A percentile compares a stretch with the other conserved stretches of the same genome.
phyloP scores from a whole-genome alignment of 345 rosid species.

The Psidium guajava region DNA sequence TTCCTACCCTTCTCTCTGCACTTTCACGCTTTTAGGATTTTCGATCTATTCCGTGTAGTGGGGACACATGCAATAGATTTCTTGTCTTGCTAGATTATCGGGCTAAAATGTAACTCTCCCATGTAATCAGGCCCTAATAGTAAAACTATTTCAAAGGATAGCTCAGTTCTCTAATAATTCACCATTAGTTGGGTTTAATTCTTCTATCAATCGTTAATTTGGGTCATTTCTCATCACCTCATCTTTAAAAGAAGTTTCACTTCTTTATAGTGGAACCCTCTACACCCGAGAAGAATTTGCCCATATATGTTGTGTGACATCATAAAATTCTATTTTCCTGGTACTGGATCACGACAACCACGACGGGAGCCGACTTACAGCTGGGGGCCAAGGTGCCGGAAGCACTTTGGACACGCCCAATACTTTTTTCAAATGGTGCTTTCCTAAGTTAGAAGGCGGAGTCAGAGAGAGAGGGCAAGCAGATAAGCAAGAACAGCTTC shows the following conservation, averaged over 20 bases:
- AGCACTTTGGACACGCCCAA: not conserved
- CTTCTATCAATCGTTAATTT: not conserved
- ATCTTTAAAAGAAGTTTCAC: not conserved
- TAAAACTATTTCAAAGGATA: not conserved
- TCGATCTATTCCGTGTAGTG: not conserved
- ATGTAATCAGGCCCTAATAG: not conserved
- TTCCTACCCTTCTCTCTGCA: not conserved
- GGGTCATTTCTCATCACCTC: not conserved
- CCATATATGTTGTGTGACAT: not conserved
- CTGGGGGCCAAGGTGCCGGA: not conserved
- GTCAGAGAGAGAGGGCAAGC: not conserved
- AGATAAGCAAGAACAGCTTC: not conserved
- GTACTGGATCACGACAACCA: not conserved
- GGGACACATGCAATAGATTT: not conserved
- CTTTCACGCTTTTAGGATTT: not conserved
- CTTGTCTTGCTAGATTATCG: not conserved
- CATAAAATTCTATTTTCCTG: not conserved
- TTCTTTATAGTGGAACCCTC: not conserved
- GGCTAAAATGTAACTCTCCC: not conserved
- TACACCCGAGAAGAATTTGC: not conserved
- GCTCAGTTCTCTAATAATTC: not conserved
- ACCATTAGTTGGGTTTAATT: not conserved
- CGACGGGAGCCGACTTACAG: not conserved
- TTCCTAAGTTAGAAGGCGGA: not conserved
- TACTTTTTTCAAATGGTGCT: not conserved